These are phyloP conservation scores for Phytophthora uliginosa DNA, from an alignment of 352 stramenopile genomes.

Conservation along the genomic window DNA sequence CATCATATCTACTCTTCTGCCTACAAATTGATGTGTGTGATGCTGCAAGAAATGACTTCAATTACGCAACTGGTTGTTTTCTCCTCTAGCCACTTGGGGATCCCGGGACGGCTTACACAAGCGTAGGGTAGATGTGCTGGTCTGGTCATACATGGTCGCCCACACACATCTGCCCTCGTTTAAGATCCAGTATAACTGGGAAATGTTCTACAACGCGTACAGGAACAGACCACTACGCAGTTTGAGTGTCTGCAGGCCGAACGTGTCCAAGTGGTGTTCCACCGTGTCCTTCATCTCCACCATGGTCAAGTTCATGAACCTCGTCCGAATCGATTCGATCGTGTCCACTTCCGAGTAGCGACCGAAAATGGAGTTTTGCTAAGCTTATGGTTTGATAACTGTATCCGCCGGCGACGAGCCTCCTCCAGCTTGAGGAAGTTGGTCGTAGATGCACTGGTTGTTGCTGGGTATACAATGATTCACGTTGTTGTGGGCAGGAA, in stretches of 20 bases:
- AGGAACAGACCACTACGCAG: slow-evolving; percentile 45
- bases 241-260: slow-evolving; percentile 45
- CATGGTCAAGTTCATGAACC: slow-evolving; percentile 43
- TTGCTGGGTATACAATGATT: slow-evolving; percentile 21
- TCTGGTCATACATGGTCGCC: slow-evolving; percentile 48
- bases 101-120: slow-evolving; percentile 14
- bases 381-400: slow-evolving; percentile 42
- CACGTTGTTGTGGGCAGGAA: slow-evolving; percentile 58
- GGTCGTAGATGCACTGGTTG: slow-evolving; percentile 33
- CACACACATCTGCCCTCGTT: slow-evolving; percentile 49
- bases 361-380: slow-evolving; percentile 50
- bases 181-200: slow-evolving; percentile 45
- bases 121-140: slow-evolving; percentile 43
- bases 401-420: slow-evolving; percentile 49
- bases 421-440: slow-evolving; percentile 52
- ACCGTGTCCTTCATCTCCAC: slow-evolving; percentile 39
- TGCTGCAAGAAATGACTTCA: slow-evolving; percentile 19
- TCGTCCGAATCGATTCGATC: slow-evolving; percentile 32
- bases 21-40: not conserved
- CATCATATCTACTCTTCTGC: not conserved
- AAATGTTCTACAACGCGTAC: slow-evolving; percentile 27
- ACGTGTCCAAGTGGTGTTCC: slow-evolving; percentile 49
- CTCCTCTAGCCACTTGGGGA: slow-evolving; percentile 2
- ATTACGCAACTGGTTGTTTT: not conserved
- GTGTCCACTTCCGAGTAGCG: slow-evolving; percentile 50